phyloP scores from a whole-genome alignment of 768 basidiomycete species.

The Podaxis carcinomalis region DNA sequence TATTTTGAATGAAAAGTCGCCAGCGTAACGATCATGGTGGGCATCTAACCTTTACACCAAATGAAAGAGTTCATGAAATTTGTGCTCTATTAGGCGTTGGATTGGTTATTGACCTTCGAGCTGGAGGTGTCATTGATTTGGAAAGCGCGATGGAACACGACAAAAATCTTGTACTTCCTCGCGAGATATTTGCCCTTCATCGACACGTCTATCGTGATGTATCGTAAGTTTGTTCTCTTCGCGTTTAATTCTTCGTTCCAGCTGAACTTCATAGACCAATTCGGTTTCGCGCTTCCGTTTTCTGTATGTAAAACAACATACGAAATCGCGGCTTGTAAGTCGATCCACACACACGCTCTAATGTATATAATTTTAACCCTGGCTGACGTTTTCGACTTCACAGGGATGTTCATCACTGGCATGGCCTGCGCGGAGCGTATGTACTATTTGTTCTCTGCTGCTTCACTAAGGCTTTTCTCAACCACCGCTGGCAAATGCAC shows the following conservation, averaged over 20 bases:
- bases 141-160: conserved; percentile 5
- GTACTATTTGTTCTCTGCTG: background rate
- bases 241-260: background rate
- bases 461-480: background rate
- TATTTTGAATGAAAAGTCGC: background rate
- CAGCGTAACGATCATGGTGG: conserved; percentile 8
- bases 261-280: background rate
- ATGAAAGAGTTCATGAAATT: background rate
- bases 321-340: conserved; percentile 9
- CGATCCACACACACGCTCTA: background rate
- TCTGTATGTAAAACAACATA: background rate
- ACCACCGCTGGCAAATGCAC: background rate
- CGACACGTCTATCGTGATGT: conserved; percentile 10
- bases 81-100: conserved; percentile 4
- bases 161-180: conserved; percentile 10
- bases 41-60: background rate
- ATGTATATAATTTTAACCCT: background rate
- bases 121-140: conserved; percentile 15
- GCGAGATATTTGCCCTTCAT: conserved; percentile 11
- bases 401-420: conserved; percentile 11
- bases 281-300: background rate
- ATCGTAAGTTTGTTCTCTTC: conserved; percentile 5
- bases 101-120: conserved; percentile 22
- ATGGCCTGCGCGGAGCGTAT: conserved; percentile 11
- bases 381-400: background rate